phyloP scores from a whole-genome alignment of 768 basidiomycete genomes.

The Coprinellus aureogranulatus region DNA sequence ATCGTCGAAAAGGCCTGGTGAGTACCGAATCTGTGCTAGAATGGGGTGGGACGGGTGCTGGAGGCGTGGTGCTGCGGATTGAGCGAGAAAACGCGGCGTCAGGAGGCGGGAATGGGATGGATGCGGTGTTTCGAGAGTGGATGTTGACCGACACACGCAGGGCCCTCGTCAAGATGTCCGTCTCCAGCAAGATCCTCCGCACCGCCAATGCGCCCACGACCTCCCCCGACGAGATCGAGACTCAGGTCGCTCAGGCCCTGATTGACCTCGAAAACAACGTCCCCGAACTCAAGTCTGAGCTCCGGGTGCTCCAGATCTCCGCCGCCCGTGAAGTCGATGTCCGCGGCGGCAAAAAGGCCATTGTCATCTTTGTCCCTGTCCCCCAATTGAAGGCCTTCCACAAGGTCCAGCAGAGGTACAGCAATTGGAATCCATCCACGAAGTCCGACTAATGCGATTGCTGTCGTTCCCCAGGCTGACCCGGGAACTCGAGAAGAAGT shows the following conservation, averaged over 20 bases:
- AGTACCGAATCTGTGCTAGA: constrained; percentile 42
- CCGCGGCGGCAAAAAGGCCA: constrained; percentile 98
- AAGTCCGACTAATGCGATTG: constrained; percentile 10
- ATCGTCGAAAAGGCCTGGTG: constrained; percentile 68
- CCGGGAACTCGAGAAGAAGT: constrained; percentile 99
- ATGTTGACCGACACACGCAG: constrained; percentile 47
- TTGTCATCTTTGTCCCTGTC: constrained; percentile 96
- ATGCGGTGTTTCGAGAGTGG: constrained; percentile 41
- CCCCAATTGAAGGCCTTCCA: constrained; percentile 98
- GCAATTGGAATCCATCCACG: constrained; percentile 18
- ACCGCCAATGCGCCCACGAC: constrained; percentile 93
- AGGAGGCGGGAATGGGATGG: constrained; percentile 47
- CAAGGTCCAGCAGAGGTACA: constrained; percentile 92
- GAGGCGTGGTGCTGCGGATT: constrained; percentile 9
- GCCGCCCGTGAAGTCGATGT: constrained; percentile 99
- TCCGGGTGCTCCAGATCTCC: constrained; percentile 93
- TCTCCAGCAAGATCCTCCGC: constrained; percentile 84
- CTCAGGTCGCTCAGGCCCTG: constrained; percentile 88
- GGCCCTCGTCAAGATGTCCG: constrained; percentile 65
- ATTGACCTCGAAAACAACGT: constrained; percentile 98
- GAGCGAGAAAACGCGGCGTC: constrained; percentile 21
- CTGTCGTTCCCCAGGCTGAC: constrained; percentile 69
- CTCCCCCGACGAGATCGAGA: constrained; percentile 89
- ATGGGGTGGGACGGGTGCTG: constrained; percentile 20
- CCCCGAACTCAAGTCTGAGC: constrained; percentile 95